Conservation (phyloP, 305 asterid species). For the Fraxinus greggii region DNA sequence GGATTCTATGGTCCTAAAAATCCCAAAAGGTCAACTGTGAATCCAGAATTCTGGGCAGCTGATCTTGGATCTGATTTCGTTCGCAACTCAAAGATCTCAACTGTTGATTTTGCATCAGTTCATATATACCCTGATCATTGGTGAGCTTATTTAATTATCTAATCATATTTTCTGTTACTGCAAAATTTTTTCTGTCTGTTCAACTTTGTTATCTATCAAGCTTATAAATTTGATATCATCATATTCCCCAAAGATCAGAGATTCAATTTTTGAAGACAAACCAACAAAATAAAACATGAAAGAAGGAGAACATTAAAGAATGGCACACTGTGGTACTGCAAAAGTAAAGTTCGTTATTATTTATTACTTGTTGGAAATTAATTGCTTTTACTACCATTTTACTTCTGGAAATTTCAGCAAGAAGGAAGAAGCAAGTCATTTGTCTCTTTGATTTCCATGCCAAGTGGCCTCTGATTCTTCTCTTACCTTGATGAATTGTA, state of each 20-base stretch:
- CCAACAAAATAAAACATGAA: not conserved
- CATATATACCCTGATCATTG: conserved; percentile 98
- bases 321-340: not conserved
- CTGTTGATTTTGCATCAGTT: conserved; percentile 91
- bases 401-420: not conserved
- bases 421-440: not conserved
- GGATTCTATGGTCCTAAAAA: conserved; percentile 95
- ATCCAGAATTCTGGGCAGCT: conserved; percentile 94
- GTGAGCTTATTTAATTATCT: conserved; percentile 41
- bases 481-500: not conserved
- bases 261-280: not conserved
- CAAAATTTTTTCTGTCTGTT: not conserved
- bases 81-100: conserved; percentile 78
- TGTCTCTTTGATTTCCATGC: not conserved
- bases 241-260: not conserved
- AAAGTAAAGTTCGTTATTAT: not conserved
- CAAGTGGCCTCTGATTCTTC: not conserved
- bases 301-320: not conserved
- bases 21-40: conserved; percentile 64
- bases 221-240: not conserved
- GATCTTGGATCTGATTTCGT: conserved; percentile 93
- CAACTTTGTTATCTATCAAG: not conserved
- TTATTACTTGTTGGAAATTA: not conserved
- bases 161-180: not conserved
- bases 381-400: not conserved